phyloP scores from a whole-genome alignment of 2,329 filamentous ascomycete species.

The Apiospora pterosperma region DNA sequence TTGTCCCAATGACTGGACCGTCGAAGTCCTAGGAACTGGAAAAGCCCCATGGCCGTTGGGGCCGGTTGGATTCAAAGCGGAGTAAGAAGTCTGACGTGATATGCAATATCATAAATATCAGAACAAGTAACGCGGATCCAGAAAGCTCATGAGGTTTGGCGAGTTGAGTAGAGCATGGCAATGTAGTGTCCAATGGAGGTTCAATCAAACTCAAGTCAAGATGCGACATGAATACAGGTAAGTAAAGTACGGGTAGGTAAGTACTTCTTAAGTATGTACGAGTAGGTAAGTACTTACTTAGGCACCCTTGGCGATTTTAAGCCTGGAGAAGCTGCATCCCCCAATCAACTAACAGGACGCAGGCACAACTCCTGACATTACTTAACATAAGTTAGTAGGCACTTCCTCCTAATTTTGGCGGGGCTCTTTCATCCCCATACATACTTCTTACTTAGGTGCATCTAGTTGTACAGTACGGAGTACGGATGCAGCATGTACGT shows the following conservation, averaged over 20 bases:
- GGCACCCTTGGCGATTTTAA: not conserved
- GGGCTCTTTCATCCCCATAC: too few relatives aligned
- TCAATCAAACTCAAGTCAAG: not conserved
- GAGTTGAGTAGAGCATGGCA: not conserved
- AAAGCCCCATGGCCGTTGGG: conserved; percentile 38
- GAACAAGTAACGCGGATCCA: not conserved
- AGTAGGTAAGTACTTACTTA: too few relatives aligned
- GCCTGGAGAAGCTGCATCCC: not conserved
- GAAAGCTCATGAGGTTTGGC: not conserved
- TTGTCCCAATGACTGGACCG: conserved; percentile 45
- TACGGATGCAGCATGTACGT: too few relatives aligned
- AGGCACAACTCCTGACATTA: not conserved
- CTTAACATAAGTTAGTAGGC: not conserved
- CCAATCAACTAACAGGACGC: not conserved
- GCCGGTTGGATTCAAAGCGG: not conserved
- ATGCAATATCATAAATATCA: not conserved
- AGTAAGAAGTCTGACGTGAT: conserved; percentile 7
- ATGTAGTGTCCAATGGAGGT: not conserved
- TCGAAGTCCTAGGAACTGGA: conserved; percentile 43
- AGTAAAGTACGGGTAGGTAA: too few relatives aligned
- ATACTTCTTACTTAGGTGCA: too few relatives aligned
- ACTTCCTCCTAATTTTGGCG: not conserved
- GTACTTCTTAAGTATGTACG: too few relatives aligned
- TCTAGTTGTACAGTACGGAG: too few relatives aligned
- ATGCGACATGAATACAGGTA: not conserved